Evolutionary conservation across 2,329 filamentous ascomycete species (phyloP).

Genomic region (Verticillium longisporum): DNA sequence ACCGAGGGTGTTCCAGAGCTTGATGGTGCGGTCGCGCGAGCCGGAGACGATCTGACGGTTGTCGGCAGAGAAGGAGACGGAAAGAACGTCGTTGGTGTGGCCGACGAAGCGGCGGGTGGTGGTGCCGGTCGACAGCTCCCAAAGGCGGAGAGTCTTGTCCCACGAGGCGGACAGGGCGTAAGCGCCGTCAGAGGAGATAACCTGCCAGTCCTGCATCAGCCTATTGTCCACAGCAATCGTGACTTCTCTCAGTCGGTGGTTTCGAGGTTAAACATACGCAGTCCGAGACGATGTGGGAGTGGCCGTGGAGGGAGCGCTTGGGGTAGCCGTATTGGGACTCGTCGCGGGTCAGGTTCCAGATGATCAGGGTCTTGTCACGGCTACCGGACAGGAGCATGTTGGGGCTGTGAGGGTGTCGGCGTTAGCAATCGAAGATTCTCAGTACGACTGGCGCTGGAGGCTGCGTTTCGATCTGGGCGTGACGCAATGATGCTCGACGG

Average conservation of each 20-base stretch:
- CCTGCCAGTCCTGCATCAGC: slow-evolving; percentile 49
- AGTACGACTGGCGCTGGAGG: background rate
- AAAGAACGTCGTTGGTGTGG: slow-evolving; percentile 99
- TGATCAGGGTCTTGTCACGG: slow-evolving; percentile 98
- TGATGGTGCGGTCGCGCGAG: slow-evolving; percentile 97
- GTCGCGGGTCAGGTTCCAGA: slow-evolving; percentile 99
- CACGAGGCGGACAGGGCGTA: slow-evolving; percentile 98
- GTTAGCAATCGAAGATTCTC: slow-evolving; percentile 16
- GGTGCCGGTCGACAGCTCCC: slow-evolving; percentile 95
- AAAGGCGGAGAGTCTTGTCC: slow-evolving; percentile 99
- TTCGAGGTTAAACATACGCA: slow-evolving; percentile 63
- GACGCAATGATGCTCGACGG: background rate
- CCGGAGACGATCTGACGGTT: slow-evolving; percentile 99
- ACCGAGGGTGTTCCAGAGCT: slow-evolving; percentile 99
- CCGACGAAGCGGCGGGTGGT: slow-evolving; percentile 98
- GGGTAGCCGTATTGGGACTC: slow-evolving; percentile 98
- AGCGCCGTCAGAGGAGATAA: slow-evolving; percentile 98
- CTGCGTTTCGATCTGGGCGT: slow-evolving; percentile 11
- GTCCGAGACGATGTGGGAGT: slow-evolving; percentile 99
- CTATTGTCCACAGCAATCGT: slow-evolving; percentile 9
- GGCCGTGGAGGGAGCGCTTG: slow-evolving; percentile 96
- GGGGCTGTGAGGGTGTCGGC: slow-evolving; percentile 51
- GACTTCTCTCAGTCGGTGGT: background rate
- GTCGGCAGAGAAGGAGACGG: slow-evolving; percentile 99
- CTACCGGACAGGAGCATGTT: slow-evolving; percentile 99